phyloP scores from a whole-genome alignment of 441 rosid species.

The Eruca vesicaria region DNA sequence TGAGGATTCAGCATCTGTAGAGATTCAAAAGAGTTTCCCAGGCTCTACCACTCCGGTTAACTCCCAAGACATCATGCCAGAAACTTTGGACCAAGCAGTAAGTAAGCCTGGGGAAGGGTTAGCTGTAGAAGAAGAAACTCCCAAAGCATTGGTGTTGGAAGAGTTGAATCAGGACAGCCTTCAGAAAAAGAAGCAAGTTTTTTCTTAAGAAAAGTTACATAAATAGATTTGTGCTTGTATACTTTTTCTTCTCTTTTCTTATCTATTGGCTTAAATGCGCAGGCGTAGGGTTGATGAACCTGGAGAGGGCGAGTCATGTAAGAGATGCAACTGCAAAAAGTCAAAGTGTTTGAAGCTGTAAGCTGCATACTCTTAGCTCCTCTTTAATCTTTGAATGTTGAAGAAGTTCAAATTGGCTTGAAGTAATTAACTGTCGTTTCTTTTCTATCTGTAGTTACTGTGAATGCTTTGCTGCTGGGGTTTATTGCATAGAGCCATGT shows the following conservation, averaged over 20 bases:
- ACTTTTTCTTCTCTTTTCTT: not conserved
- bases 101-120: conserved; percentile 45
- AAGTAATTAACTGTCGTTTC: not conserved
- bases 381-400: not conserved
- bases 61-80: conserved; percentile 31
- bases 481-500: conserved; percentile 97
- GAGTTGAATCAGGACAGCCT: conserved; percentile 64
- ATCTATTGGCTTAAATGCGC: conserved; percentile 60
- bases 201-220: conserved; percentile 41
- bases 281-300: conserved; percentile 68
- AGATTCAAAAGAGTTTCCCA: conserved; percentile 38
- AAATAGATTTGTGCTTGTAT: conserved; percentile 16
- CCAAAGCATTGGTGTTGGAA: conserved; percentile 42
- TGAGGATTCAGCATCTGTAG: conserved; percentile 46
- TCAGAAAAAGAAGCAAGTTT: conserved; percentile 67
- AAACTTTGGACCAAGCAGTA: conserved; percentile 49
- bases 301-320: conserved; percentile 79
- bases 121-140: conserved; percentile 32
- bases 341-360: conserved; percentile 99
- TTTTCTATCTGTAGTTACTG: conserved; percentile 69
- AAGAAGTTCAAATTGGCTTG: not conserved
- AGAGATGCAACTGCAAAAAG: conserved; percentile 98
- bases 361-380: conserved; percentile 32
- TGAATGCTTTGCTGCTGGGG: conserved; percentile 99
- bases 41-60: conserved; percentile 33